Evolutionary conservation across 2,329 filamentous ascomycete genomes (phyloP).

Genomic region (Mycogone perniciosa): DNA sequence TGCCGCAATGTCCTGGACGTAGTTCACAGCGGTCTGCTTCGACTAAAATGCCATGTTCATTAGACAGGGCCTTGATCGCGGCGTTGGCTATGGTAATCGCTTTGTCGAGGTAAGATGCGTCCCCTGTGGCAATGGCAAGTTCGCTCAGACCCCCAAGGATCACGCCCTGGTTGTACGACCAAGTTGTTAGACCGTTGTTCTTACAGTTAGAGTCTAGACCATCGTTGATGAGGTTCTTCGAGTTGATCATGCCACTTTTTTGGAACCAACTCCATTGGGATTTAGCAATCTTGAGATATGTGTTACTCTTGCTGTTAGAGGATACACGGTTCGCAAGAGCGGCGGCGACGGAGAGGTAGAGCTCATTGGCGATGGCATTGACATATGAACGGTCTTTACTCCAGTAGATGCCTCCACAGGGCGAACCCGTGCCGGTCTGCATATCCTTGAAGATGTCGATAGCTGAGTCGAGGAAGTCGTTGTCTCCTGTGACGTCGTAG

Average conservation of each 20-base stretch:
- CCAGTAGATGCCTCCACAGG: slow-evolving; percentile 53
- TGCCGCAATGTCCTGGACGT: slow-evolving; percentile 31
- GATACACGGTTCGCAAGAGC: slow-evolving; percentile 45
- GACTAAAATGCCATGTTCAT: slow-evolving; percentile 40
- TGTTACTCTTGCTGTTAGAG: slow-evolving; percentile 19
- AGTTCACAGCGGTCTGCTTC: slow-evolving; percentile 32
- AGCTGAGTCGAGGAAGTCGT: slow-evolving; percentile 48
- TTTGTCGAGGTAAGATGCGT: slow-evolving; percentile 34
- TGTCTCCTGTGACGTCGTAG: slow-evolving; percentile 47
- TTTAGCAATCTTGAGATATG: slow-evolving; percentile 44
- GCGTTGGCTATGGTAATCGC: slow-evolving; percentile 47
- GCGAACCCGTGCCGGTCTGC: slow-evolving; percentile 39
- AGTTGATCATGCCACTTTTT: slow-evolving; percentile 45
- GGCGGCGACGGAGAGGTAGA: slow-evolving; percentile 48
- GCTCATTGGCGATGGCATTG: slow-evolving; percentile 52
- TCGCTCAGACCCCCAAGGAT: slow-evolving; percentile 50
- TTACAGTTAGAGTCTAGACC: slow-evolving; percentile 42
- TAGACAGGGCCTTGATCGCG: slow-evolving; percentile 40
- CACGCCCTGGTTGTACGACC: slow-evolving; percentile 54
- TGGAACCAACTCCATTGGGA: slow-evolving; percentile 49
- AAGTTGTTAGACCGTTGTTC: slow-evolving; percentile 46
- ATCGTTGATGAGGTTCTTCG: slow-evolving; percentile 46
- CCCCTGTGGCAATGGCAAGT: slow-evolving; percentile 38
- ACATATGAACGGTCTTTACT: slow-evolving; percentile 46
- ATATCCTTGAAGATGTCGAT: slow-evolving; percentile 51